Evolutionary conservation across 2,329 filamentous ascomycete species (phyloP).

Genomic region (Tympanopsis confertula): DNA sequence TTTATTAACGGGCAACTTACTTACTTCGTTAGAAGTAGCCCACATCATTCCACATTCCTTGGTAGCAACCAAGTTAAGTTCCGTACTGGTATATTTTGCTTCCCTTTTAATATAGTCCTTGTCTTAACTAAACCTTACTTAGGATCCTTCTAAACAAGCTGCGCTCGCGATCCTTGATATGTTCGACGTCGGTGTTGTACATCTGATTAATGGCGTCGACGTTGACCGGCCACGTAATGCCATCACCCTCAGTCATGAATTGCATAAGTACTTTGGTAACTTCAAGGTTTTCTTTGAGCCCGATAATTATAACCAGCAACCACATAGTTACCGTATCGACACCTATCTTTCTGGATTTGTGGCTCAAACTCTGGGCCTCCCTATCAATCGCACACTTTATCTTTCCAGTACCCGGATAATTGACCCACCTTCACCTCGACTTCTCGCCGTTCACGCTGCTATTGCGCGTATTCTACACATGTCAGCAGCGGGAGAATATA

Average conservation of each 20-base stretch:
- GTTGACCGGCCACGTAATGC: conserved; percentile 27
- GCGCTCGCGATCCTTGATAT: conserved; percentile 26
- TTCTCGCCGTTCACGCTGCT: conserved; percentile 19
- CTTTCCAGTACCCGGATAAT: conserved; percentile 11
- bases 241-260: conserved; percentile 14
- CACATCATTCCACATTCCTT: conserved; percentile 11
- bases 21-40: conserved; percentile 8
- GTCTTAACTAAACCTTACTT: too few species aligned
- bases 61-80: conserved; percentile 4
- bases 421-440: conserved; percentile 16
- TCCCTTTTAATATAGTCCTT: too few species aligned
- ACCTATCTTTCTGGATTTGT: conserved; percentile 8
- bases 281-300: conserved; percentile 17
- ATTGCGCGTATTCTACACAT: conserved; percentile 19
- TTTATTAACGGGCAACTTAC: conserved; percentile 5
- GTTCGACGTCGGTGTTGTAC: conserved; percentile 21
- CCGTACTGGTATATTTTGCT: conserved; percentile 6
- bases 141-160: conserved; percentile 14
- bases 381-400: conserved; percentile 15
- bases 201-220: conserved; percentile 22
- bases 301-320: conserved; percentile 5
- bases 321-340: conserved; percentile 14
- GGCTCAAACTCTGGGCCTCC: conserved; percentile 9
- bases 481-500: conserved; percentile 17
- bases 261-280: conserved; percentile 16